These are phyloP conservation scores for Penicillium capsulatum DNA, from an alignment of 2,329 filamentous ascomycete species.

Conservation along the genomic window DNA sequence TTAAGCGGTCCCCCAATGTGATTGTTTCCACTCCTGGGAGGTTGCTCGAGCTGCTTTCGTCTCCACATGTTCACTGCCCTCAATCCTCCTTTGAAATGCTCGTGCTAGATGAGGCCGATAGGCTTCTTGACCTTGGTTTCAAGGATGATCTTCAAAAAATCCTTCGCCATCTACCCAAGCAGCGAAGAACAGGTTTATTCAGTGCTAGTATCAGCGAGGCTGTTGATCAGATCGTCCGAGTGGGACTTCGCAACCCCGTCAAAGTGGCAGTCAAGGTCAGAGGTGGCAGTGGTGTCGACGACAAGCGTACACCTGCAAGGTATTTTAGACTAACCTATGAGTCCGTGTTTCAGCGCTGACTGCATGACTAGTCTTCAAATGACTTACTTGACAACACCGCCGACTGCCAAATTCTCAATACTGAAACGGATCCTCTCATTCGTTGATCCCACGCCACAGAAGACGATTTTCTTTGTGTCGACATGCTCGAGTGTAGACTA, in stretches of 20 bases:
- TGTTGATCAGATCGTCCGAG: constrained; percentile 84
- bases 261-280: constrained; percentile 94
- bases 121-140: constrained; percentile 88
- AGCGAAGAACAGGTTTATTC: constrained; percentile 87
- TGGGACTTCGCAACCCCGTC: constrained; percentile 88
- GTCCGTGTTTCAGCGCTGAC: constrained; percentile 14
- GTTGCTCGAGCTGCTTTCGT: constrained; percentile 79
- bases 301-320: constrained; percentile 82
- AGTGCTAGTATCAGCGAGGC: constrained; percentile 95
- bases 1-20: constrained; percentile 80
- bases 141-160: constrained; percentile 87
- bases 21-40: constrained; percentile 88
- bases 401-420: constrained; percentile 75
- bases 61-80: constrained; percentile 79
- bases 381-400: constrained; percentile 71
- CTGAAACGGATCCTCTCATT: constrained; percentile 65
- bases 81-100: constrained; percentile 88
- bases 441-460: constrained; percentile 70
- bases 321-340: constrained; percentile 16
- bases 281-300: constrained; percentile 66
- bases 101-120: constrained; percentile 90
- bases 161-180: constrained; percentile 78
- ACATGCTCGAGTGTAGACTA: constrained; percentile 96
- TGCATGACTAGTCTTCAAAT: constrained; percentile 64
- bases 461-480: constrained; percentile 85